Conservation (phyloP, 2,329 filamentous ascomycete species). For the Juglanconis juglandina region DNA sequence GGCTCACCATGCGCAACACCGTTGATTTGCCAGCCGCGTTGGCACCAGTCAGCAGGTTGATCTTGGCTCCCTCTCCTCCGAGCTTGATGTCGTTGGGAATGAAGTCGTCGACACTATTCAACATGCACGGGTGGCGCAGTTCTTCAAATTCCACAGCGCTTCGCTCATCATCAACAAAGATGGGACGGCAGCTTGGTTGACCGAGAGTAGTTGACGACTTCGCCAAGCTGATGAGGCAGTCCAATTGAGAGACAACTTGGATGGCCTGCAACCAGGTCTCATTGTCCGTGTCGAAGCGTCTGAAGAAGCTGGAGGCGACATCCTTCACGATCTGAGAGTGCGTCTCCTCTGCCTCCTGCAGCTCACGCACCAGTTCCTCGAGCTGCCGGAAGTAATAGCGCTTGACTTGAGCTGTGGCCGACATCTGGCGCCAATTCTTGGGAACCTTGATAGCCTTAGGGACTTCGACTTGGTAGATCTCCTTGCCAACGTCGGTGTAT, state of each 20-base stretch:
- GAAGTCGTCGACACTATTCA: slow-evolving; percentile 84
- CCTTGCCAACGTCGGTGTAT: slow-evolving; percentile 86
- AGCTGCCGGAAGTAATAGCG: slow-evolving; percentile 90
- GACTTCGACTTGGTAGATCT: slow-evolving; percentile 92
- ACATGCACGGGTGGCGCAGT: slow-evolving; percentile 91
- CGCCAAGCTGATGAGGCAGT: slow-evolving; percentile 90
- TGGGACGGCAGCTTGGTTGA: slow-evolving; percentile 80
- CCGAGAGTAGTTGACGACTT: slow-evolving; percentile 83
- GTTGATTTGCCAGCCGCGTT: slow-evolving; percentile 98
- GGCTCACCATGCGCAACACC: slow-evolving; percentile 80
- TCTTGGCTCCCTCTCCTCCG: slow-evolving; percentile 76
- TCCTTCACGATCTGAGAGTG: slow-evolving; percentile 89
- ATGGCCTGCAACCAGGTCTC: slow-evolving; percentile 83
- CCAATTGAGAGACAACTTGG: slow-evolving; percentile 84
- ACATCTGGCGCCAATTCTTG: slow-evolving; percentile 92
- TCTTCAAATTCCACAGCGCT: slow-evolving; percentile 90
- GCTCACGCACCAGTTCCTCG: slow-evolving; percentile 73
- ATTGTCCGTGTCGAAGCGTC: slow-evolving; percentile 85
- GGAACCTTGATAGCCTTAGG: slow-evolving; percentile 84
- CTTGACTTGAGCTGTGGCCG: slow-evolving; percentile 83
- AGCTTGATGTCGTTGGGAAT: slow-evolving; percentile 93
- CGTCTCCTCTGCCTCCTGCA: slow-evolving; percentile 92
- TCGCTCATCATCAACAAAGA: slow-evolving; percentile 80
- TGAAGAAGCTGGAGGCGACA: slow-evolving; percentile 77
- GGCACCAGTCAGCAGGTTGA: slow-evolving; percentile 88